These are phyloP conservation scores for Metschnikowia dekortorum DNA, from an alignment of 805 yeast species.

Conservation along the genomic window DNA sequence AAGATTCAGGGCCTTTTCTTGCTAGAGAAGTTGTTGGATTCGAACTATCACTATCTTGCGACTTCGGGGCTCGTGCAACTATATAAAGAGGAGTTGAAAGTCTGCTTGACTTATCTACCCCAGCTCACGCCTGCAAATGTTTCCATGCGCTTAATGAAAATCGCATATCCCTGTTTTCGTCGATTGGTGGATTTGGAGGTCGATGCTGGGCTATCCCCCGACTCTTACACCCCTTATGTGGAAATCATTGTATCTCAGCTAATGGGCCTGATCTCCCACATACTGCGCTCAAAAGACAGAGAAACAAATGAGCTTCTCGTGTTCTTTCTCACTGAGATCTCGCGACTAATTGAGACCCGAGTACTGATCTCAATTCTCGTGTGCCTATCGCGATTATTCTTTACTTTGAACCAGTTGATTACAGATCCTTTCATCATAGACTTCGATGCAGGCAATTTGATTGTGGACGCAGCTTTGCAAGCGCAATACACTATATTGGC, in stretches of 20 bases:
- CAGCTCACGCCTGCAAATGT: conserved; percentile 21
- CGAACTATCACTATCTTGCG: conserved; percentile 9
- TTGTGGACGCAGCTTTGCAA: conserved; percentile 17
- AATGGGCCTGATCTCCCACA: conserved; percentile 22
- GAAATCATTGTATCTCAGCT: conserved; percentile 24
- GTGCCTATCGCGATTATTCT: conserved; percentile 26
- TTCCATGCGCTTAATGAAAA: conserved; percentile 18
- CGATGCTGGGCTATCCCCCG: background rate
- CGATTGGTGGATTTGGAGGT: conserved; percentile 8
- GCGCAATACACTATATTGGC: conserved; percentile 22
- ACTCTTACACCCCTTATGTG: conserved; percentile 11
- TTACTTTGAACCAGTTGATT: conserved; percentile 27
- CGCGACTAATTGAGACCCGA: conserved; percentile 1
- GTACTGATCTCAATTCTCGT: conserved; percentile 18
- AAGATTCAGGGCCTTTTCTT: conserved; percentile 25
- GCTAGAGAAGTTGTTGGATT: conserved; percentile 14
- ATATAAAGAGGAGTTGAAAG: conserved; percentile 23
- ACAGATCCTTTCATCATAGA: conserved; percentile 27
- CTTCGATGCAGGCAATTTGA: conserved; percentile 12
- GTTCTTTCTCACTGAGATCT: conserved; percentile 18
- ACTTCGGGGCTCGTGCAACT: conserved; percentile 25
- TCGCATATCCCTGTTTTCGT: conserved; percentile 21
- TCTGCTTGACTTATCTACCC: conserved; percentile 26
- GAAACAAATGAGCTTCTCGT: conserved; percentile 11
- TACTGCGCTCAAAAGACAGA: conserved; percentile 15